Evolutionary conservation across 441 rosid genomes (phyloP).

Genomic region (Macaranga tanarius): DNA sequence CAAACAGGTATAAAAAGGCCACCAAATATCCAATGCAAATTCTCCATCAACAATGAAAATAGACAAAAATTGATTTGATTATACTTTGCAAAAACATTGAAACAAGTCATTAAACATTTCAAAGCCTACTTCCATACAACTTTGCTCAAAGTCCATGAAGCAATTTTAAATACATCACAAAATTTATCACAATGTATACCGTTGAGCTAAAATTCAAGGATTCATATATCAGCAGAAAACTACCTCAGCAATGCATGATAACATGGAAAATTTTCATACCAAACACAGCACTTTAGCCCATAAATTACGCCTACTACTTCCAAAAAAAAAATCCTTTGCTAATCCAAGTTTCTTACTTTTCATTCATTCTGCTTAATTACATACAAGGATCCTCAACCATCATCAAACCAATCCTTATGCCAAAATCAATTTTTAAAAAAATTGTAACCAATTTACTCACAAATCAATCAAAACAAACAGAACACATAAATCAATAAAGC

Average conservation of each 20-base stretch:
- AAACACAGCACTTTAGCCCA: neutral
- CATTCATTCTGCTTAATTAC: neutral
- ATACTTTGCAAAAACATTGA: too few species aligned
- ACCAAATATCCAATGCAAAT: neutral
- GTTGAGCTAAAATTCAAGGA: neutral
- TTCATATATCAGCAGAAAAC: neutral
- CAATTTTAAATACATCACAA: too few species aligned
- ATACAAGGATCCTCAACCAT: neutral
- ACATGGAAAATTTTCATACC: neutral
- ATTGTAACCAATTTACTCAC: neutral
- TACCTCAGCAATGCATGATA: neutral
- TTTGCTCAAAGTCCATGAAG: too few species aligned
- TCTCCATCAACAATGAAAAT: neutral
- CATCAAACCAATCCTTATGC: neutral
- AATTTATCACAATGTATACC: too few species aligned
- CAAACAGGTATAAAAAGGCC: slow-evolving; percentile 5
- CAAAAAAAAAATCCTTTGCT: neutral
- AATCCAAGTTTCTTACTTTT: neutral
- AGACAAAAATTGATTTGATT: too few species aligned
- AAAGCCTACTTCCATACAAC: too few species aligned
- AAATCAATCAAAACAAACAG: neutral
- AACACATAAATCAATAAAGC: neutral
- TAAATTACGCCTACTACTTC: neutral
- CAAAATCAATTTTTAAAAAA: neutral
- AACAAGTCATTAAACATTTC: too few species aligned